These are phyloP conservation scores for Termitomyces sp. DNA, from an alignment of 768 basidiomycete genomes.

Conservation along the genomic window DNA sequence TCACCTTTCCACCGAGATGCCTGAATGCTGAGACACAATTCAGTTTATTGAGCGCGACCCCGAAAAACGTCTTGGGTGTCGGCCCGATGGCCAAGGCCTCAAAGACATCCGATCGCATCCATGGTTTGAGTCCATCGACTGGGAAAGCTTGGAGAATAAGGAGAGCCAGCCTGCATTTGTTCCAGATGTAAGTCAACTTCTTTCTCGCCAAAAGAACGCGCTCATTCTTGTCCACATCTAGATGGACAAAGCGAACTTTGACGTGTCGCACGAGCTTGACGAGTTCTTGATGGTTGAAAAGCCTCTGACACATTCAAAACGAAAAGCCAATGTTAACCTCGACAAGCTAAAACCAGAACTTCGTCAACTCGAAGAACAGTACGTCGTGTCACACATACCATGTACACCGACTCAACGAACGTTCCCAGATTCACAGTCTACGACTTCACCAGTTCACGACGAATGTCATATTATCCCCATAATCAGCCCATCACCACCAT, in stretches of 20 bases:
- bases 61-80: constrained; percentile 77
- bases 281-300: constrained; percentile 98
- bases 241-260: constrained; percentile 98
- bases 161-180: constrained; percentile 78
- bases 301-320: constrained; percentile 91
- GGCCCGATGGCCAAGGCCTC: constrained; percentile 63
- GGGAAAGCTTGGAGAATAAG: constrained; percentile 74
- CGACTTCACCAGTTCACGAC: constrained; percentile 71
- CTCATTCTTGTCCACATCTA: constrained; percentile 30
- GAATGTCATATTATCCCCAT: constrained; percentile 87
- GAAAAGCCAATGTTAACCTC: constrained; percentile 82
- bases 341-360: constrained; percentile 91
- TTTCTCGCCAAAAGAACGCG: not conserved
- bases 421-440: constrained; percentile 78
- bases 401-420: constrained; percentile 4
- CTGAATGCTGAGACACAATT: constrained; percentile 16
- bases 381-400: constrained; percentile 25
- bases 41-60: constrained; percentile 88
- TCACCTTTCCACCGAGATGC: constrained; percentile 8
- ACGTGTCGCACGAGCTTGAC: constrained; percentile 95
- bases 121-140: constrained; percentile 84
- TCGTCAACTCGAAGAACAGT: constrained; percentile 93
- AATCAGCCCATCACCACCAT: constrained; percentile 60
- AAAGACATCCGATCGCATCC: constrained; percentile 79
- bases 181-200: constrained; percentile 72